phyloP scores from a whole-genome alignment of 1,284 basidiomycete species.

The Fomitopsis betulina region DNA sequence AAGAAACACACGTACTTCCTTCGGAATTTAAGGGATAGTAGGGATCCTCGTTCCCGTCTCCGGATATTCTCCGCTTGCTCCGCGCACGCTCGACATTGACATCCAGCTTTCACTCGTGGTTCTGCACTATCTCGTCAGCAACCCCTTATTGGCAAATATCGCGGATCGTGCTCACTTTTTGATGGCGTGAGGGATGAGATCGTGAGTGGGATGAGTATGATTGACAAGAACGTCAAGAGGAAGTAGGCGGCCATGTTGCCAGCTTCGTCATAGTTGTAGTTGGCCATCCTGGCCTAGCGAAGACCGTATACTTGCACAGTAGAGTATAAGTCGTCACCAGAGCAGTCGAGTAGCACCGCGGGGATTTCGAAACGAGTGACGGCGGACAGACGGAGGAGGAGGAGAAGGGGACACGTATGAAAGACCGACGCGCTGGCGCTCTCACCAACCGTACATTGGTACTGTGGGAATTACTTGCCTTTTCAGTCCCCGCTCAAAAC shows the following conservation, averaged over 20 bases:
- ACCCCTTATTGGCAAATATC: too few relatives aligned
- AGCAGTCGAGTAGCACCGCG: conserved; percentile 10
- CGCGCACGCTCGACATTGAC: conserved; percentile 63
- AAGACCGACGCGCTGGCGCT: conserved; percentile 13
- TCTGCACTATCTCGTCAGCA: conserved; percentile 10
- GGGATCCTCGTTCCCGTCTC: conserved; percentile 39
- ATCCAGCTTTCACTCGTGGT: conserved; percentile 36
- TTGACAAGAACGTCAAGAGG: conserved; percentile 78
- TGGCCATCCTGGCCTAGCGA: conserved; percentile 48
- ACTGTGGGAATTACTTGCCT: conserved; percentile 13
- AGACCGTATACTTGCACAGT: conserved; percentile 2
- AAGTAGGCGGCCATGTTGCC: conserved; percentile 90
- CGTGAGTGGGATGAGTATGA: conserved; percentile 77
- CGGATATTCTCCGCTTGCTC: conserved; percentile 48
- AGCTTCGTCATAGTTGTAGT: conserved; percentile 85
- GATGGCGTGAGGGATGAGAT: conserved; percentile 37
- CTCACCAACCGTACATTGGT: conserved; percentile 11
- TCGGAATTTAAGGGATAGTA: conserved; percentile 26
- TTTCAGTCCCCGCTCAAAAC: neutral
- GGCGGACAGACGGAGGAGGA: conserved; percentile 3
- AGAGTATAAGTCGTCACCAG: conserved; percentile 1
- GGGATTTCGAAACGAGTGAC: conserved; percentile 4
- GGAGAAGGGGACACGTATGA: conserved; percentile 9
- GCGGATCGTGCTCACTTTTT: conserved; percentile 31
- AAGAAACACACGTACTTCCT: conserved; percentile 21